Percentiles rank a stretch among this genome's conserved stretches.
These are phyloP conservation scores for Cochlearia excelsa DNA, from an alignment of 345 rosid genomes.

Conservation along the genomic window DNA sequence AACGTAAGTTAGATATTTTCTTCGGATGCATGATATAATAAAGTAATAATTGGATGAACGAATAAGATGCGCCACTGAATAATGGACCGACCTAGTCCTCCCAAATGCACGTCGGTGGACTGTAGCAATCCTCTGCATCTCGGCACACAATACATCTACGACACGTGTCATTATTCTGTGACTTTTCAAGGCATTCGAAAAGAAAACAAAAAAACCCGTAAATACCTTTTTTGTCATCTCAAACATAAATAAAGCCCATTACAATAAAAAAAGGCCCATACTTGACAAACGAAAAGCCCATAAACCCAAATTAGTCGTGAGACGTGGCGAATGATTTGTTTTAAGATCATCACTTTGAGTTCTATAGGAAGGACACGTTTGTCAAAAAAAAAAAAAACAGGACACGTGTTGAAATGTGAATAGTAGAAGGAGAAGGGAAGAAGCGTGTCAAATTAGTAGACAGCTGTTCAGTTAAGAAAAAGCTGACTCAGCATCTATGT, in stretches of 20 bases:
- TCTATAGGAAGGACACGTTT: no score
- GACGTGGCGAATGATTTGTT: no score
- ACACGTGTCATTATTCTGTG: not conserved
- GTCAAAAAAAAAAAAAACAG: no score
- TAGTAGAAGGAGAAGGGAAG: conserved; percentile 5
- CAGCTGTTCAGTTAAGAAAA: conserved; percentile 28
- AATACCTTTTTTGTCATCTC: no score
- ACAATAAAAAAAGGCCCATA: no score
- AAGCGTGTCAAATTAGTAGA: conserved; percentile 35
- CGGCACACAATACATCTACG: not conserved
- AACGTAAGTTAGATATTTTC: no score
- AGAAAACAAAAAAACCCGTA: no score
- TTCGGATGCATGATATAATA: not conserved
- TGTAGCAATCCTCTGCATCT: conserved; percentile 16
- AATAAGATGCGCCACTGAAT: conserved; percentile 23
- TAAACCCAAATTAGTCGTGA: no score
- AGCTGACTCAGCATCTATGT: conserved; percentile 22
- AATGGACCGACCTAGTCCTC: conserved; percentile 29
- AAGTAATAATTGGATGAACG: conserved; percentile 3
- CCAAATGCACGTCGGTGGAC: conserved; percentile 23
- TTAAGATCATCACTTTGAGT: no score
- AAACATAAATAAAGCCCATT: no score
- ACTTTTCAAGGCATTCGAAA: no score
- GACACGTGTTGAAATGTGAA: not conserved
- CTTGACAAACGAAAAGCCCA: no score